These are phyloP conservation scores for Panicum miliaceum DNA, from an alignment of 176 grass and related monocot genomes.

Conservation along the genomic window DNA sequence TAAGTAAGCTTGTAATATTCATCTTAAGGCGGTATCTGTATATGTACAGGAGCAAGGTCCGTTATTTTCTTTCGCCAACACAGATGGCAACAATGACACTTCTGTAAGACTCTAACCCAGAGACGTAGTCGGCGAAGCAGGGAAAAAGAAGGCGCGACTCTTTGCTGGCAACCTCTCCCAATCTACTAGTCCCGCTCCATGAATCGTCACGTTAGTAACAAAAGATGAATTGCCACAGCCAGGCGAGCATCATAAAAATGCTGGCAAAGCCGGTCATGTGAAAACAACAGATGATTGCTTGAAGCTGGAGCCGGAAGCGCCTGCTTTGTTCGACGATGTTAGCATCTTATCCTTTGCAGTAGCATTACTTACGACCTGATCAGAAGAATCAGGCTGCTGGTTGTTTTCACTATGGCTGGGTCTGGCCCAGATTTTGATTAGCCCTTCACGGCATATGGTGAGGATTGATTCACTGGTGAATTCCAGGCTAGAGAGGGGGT, in stretches of 20 bases:
- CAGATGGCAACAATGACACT: conserved; percentile 54
- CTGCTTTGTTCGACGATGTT: conserved; percentile 57
- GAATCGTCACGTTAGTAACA: conserved; percentile 51
- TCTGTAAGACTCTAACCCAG: conserved; percentile 34
- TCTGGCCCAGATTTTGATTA: conserved; percentile 81
- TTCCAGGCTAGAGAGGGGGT: conserved; percentile 76
- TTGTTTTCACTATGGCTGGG: conserved; percentile 57
- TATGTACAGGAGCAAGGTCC: conserved; percentile 77
- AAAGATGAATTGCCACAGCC: conserved; percentile 56
- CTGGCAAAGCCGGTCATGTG: conserved; percentile 66
- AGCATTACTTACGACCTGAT: conserved; percentile 42
- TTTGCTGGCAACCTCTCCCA: conserved; percentile 46
- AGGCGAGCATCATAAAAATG: conserved; percentile 52
- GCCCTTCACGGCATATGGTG: conserved; percentile 78
- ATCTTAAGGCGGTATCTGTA: conserved; percentile 57
- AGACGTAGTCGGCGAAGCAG: conserved; percentile 34
- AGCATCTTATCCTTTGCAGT: conserved; percentile 63
- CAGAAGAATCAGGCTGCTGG: conserved; percentile 60
- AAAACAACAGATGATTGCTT: conserved; percentile 75
- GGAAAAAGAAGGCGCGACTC: conserved; percentile 31
- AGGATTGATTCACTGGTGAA: conserved; percentile 81
- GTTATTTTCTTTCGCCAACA: conserved; percentile 75
- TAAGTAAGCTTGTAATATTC: conserved; percentile 46
- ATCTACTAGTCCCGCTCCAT: conserved; percentile 20
- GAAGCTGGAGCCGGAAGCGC: conserved; percentile 60